These are phyloP conservation scores for Psophocarpus tetragonolobus DNA, from an alignment of 306 rosid genomes.

Conservation along the genomic window DNA sequence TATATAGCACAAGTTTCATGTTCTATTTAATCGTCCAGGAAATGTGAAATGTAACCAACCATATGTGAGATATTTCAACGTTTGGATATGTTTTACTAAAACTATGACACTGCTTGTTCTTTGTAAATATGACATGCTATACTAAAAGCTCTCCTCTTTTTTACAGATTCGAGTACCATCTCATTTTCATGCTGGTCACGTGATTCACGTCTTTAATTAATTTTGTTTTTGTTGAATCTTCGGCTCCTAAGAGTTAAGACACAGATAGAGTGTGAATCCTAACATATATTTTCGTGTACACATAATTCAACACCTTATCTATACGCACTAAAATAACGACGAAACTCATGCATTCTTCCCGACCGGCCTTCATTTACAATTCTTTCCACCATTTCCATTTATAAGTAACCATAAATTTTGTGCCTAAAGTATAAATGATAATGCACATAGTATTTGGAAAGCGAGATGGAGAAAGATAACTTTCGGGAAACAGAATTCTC, in stretches of 20 bases:
- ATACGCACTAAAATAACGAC: too few relatives aligned
- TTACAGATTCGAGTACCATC: neutral
- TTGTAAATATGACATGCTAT: slow-evolving; percentile 18
- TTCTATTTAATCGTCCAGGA: neutral
- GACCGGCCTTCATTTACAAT: too few relatives aligned
- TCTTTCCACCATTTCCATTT: too few relatives aligned
- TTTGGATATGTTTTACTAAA: neutral
- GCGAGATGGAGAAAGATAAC: neutral
- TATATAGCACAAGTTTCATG: neutral
- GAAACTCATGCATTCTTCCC: too few relatives aligned
- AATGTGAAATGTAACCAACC: too few relatives aligned
- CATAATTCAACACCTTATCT: too few relatives aligned
- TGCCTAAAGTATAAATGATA: too few relatives aligned
- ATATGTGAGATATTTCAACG: neutral
- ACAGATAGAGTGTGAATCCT: too few relatives aligned
- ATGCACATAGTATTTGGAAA: neutral
- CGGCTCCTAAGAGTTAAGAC: too few relatives aligned
- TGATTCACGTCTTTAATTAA: neutral
- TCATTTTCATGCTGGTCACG: neutral
- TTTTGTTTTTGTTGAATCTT: too few relatives aligned
- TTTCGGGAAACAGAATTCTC: neutral
- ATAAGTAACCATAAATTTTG: too few relatives aligned
- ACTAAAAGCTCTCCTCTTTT: neutral
- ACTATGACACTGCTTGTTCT: slow-evolving; percentile 2
- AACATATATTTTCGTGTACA: too few relatives aligned